Conservation (phyloP, 1,284 basidiomycete species). For the Apiotrichum sp. region DNA sequence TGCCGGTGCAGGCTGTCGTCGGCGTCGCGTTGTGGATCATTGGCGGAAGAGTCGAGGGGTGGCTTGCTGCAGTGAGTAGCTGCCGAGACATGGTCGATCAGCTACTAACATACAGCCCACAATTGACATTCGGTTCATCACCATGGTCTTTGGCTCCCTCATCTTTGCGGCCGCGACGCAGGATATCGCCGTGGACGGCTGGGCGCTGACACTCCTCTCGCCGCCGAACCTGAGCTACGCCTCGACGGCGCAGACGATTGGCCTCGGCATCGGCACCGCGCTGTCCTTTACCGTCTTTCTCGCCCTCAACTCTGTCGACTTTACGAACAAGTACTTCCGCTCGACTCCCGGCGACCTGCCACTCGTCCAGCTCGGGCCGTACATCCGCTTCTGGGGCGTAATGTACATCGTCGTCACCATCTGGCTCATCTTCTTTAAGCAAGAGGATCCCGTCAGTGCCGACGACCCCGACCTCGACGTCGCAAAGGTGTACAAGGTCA, state of each 20-base stretch:
- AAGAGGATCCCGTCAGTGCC: conserved; percentile 71
- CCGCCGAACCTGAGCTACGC: conserved; percentile 94
- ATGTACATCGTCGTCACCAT: conserved; percentile 76
- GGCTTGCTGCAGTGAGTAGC: conserved; percentile 70
- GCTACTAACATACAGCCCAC: conserved; percentile 55
- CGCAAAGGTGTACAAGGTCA: conserved; percentile 82
- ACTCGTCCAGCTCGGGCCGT: conserved; percentile 69
- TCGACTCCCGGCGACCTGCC: conserved; percentile 61
- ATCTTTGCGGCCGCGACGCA: conserved; percentile 97
- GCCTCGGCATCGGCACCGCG: conserved; percentile 93
- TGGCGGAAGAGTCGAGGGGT: conserved; percentile 67
- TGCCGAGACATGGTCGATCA: too few relatives aligned
- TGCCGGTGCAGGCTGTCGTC: conserved; percentile 90
- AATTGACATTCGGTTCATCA: conserved; percentile 73
- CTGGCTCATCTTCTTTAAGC: conserved; percentile 83
- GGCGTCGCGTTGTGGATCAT: conserved; percentile 85
- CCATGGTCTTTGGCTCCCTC: conserved; percentile 79
- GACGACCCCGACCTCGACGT: conserved; percentile 84
- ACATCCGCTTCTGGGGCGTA: conserved; percentile 80
- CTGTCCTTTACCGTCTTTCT: conserved; percentile 96
- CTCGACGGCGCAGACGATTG: conserved; percentile 96
- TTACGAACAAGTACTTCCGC: conserved; percentile 70
- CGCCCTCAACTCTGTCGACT: conserved; percentile 90
- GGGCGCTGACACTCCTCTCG: conserved; percentile 94
- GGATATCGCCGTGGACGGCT: conserved; percentile 98